These are phyloP conservation scores for Echria macrotheca DNA, from an alignment of 495 filamentous ascomycete genomes.

Conservation along the genomic window DNA sequence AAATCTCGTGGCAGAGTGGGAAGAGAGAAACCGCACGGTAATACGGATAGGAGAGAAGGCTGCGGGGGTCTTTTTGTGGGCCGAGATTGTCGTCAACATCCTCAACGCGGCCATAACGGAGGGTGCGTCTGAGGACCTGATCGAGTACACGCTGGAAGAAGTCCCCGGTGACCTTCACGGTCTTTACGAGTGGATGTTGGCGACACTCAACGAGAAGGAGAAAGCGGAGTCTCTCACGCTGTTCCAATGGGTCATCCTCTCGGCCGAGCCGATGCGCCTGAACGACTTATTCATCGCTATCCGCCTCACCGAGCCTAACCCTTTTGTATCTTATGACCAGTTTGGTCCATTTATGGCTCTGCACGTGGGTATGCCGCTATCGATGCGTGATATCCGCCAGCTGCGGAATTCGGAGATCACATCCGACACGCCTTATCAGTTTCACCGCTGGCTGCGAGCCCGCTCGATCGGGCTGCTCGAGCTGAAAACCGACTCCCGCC, in stretches of 20 bases:
- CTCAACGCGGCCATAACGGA: conserved; percentile 33
- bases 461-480: conserved; percentile 35
- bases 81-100: conserved; percentile 35
- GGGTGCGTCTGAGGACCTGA: conserved; percentile 29
- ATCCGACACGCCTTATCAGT: conserved; percentile 31
- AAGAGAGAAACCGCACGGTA: conserved; percentile 25
- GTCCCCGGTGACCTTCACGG: conserved; percentile 30
- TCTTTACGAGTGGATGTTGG: conserved; percentile 36
- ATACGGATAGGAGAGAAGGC: conserved; percentile 27
- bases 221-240: conserved; percentile 29
- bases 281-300: conserved; percentile 33
- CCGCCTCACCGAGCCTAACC: conserved; percentile 21
- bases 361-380: conserved; percentile 22
- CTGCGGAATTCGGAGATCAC: conserved; percentile 26
- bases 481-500: conserved; percentile 18
- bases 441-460: conserved; percentile 31
- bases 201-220: conserved; percentile 28
- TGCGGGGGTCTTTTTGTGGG: conserved; percentile 33
- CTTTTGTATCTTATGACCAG: conserved; percentile 12
- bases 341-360: conserved; percentile 24
- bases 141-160: conserved; percentile 31
- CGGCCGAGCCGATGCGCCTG: conserved; percentile 31
- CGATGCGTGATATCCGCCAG: conserved; percentile 29
- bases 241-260: conserved; percentile 37
- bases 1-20: conserved; percentile 31